A percentile compares a stretch with the other conserved stretches of the same genome.
Conservation (phyloP, 225 moss, liverwort and hornwort genomes). For the Physcomitrellopsis africana region DNA sequence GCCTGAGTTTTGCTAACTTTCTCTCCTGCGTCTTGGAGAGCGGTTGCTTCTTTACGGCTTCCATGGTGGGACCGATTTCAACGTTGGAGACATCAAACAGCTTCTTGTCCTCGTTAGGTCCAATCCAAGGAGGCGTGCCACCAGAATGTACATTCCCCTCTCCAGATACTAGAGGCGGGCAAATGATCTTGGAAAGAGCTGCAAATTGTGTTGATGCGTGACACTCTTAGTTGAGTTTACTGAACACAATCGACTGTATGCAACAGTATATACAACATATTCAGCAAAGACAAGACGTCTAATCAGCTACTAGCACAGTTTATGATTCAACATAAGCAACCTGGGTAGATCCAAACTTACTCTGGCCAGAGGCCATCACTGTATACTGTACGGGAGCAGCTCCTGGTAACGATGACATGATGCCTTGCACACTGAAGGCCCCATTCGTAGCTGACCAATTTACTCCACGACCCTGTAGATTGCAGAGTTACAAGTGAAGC, state of each 20-base stretch:
- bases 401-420: conserved; percentile 30
- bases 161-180: conserved; percentile 54
- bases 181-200: conserved; percentile 63
- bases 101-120: conserved; percentile 39
- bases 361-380: conserved; percentile 46
- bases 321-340: background rate
- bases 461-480: conserved; percentile 42
- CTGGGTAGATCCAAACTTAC: conserved; percentile 36
- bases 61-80: conserved; percentile 24
- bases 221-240: background rate
- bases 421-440: conserved; percentile 15
- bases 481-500: conserved; percentile 11
- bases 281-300: conserved; percentile 7
- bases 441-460: conserved; percentile 11
- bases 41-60: conserved; percentile 31
- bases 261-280: background rate
- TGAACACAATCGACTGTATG: background rate
- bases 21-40: conserved; percentile 75
- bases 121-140: conserved; percentile 86
- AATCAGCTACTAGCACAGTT: conserved; percentile 7
- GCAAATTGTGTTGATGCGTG: conserved; percentile 28
- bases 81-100: conserved; percentile 22
- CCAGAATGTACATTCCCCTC: conserved; percentile 96
- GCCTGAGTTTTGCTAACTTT: conserved; percentile 79
- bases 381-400: conserved; percentile 40